Evolutionary conservation across 2,329 filamentous ascomycete species (phyloP), one percentile per base, ranked within the genome.

Genomic region (Botrytis hyacinthi): DNA sequence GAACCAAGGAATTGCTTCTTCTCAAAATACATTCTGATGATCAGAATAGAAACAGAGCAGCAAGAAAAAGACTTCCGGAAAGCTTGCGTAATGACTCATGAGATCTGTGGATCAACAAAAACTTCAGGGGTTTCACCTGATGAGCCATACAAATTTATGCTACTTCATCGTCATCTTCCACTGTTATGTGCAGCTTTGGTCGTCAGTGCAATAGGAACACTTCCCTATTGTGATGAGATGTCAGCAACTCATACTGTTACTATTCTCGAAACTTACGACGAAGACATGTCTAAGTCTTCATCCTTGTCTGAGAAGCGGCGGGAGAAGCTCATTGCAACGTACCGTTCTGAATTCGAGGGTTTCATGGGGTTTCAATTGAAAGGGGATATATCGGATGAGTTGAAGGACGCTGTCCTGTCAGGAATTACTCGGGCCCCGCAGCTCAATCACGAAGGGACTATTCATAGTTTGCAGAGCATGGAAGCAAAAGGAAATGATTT

Each of bases 1-100:
- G 40, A 65, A 8, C 40, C 61, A 18, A 65, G 61, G 18, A 44
- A 32, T 46, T 46, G 61, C 20, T 46, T 65, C 42, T n/a, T 65
- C 61, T 65, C 61, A n/a, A 46, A n/a, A 10, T 32, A 29, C 40
- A 65, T 65, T 46, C 40, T 40, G 22, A 65, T 65, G 40, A 10
- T 65, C 18, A 65, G 40, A 46, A 22, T 65, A 42, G 32, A 65
- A 44, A 65, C 42, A 9, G 61, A 65, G 20, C 42, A 46, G 16
- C 40, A 46, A 46, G 61, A 20, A 18, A 32, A 9, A n/a, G n/a
- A 46, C n/a, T 46, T 65, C 40, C 16, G n/a, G 29, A 65, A 65
- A 32, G n/a, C 26, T 65, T 65, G 61, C n/a, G 40, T 46, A 32
- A 65, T 65, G 40, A 46, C 40, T 32, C 61, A 65, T 65, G 61